Evolutionary conservation across 2,329 filamentous ascomycete genomes (phyloP), one percentile per base, ranked within the genome.

Genomic region (Scolecobasidium constrictum): DNA sequence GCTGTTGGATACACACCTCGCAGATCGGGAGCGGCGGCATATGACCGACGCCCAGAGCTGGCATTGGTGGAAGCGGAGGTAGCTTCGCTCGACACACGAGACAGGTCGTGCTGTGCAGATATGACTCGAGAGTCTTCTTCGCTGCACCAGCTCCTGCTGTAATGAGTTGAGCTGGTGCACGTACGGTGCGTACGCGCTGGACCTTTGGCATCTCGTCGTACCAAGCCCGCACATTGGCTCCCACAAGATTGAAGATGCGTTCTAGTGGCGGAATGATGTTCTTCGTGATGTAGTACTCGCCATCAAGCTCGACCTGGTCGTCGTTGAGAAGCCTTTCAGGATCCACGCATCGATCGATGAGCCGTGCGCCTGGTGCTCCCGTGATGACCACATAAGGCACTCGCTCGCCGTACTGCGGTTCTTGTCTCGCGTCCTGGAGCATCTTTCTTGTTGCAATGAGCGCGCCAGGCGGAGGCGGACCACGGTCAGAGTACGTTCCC

Each of bases 181-280:
- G 69, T n/a, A 85, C 63, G 13, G 43, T 74, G 75, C 81, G 74
- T 36, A 90, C 76, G 6, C 82, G 79, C 55, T 87, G 83, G 16
- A 92, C 71, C 59, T 93, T 94, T 36, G 90, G 90, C 86, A 96
- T 93, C 62, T 95, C 87, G 49, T 94, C 86, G 55, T 87, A 96
- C 92, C 92, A 98, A 46, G 77, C 74, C 15, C 84, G 69, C 0
- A 96, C 84, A 57, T 92, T 94, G 22, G 87, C 92, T 5, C 92
- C 92, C 2, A 96, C 84, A 3, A 98, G 79, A 55, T 92, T 94
- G 67, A 98, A 95, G 50, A 98, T 95, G 20, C 92, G 81, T 61
- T 96, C 90, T 0, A 98, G 72, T 0, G 92, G 92, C 4, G 92
- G 92, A 39, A 98, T 93, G 6, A 98, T 58, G 57, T 95, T 96